These are phyloP conservation scores for Hamamelis virginiana DNA, from an alignment of 164 flowering plant genomes.

Conservation along the genomic window DNA sequence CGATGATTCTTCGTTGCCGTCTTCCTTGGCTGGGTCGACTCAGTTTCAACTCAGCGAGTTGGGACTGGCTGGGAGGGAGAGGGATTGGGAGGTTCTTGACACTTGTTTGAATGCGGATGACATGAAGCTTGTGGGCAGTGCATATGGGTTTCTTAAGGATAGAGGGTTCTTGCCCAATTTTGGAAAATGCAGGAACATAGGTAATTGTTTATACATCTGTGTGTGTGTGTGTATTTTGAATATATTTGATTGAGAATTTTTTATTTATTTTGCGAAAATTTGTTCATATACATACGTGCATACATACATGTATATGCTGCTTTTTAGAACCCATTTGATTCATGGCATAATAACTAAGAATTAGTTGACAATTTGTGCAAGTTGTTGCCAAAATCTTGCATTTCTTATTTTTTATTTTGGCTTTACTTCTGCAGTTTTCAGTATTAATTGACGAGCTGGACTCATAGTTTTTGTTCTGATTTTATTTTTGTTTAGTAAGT, in stretches of 20 bases:
- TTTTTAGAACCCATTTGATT: no score
- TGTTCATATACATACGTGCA: no score
- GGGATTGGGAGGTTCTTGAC: conserved; percentile 89
- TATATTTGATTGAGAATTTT: no score
- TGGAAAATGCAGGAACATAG: conserved; percentile 79
- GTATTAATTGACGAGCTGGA: neutral
- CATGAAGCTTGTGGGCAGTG: conserved; percentile 77
- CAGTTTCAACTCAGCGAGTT: conserved; percentile 18
- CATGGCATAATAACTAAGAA: neutral
- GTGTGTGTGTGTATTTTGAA: no score
- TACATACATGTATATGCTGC: no score
- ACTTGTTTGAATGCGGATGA: conserved; percentile 94
- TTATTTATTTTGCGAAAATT: no score
- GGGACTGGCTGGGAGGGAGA: conserved; percentile 28
- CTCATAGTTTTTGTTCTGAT: neutral
- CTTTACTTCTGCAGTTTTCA: neutral
- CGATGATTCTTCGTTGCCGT: conserved; percentile 10
- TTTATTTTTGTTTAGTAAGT: no score
- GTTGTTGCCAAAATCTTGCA: neutral
- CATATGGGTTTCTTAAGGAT: conserved; percentile 70
- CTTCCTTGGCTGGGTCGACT: conserved; percentile 20
- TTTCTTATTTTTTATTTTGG: no score
- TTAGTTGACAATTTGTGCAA: neutral
- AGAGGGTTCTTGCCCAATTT: conserved; percentile 76
- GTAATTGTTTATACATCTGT: conserved; percentile 35